Base-by-base conservation (phyloP, 805 yeast genomes). In the Candida silvatica region DNA sequence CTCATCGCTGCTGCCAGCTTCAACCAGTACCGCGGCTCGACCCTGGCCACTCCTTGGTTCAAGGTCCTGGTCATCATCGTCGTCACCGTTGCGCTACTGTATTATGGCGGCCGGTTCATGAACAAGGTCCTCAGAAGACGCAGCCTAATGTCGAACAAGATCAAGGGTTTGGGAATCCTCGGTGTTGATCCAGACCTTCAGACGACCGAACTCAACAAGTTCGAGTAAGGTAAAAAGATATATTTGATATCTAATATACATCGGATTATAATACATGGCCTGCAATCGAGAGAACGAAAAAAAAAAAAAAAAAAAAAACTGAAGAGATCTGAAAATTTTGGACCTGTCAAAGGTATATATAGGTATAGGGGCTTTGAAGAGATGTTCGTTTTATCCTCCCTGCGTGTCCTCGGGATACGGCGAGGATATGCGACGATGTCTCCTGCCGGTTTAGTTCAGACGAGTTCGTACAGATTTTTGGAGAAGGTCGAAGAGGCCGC, bases 131-230 rank as follows among this genome's bases (percentile, higher is more conserved):
- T 28, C 14, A 34, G 17, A 19, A 14, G 17, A 11, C 19, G 37
- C 29, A 17, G 17, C 3, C 7, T 37, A 2, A 29, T 28, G 15
- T n/a, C 8, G 6, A 46, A 45, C 26, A 45, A 31, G 19, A 31
- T 38, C 34, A 45, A 36, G 29, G 41, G 43, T 4, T 18, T 45
- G 1, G 48, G 48, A 3, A 31, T 45, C 8, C 23, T 45, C 6
- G 48, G 48, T 9, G 17, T 43, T 5, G 29, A 39, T n/a, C 39
- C 44, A 6, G 35, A 31, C 9, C 16, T 26, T 4, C 41, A 36
- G 9, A 34, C 29, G 4, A 37, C 47, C 4, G 41, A 40, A 19
- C 36, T 38, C 26, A 42, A 39, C 28, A 42, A 28, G 31, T 35
- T 33, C 4, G 31, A 23, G 17, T 32, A 19, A n/a, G n/a, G n/a